Percentiles rank a stretch among this genome's conserved stretches.
Evolutionary conservation across 345 rosid species (phyloP).

Genomic region (Trapa incisa): DNA sequence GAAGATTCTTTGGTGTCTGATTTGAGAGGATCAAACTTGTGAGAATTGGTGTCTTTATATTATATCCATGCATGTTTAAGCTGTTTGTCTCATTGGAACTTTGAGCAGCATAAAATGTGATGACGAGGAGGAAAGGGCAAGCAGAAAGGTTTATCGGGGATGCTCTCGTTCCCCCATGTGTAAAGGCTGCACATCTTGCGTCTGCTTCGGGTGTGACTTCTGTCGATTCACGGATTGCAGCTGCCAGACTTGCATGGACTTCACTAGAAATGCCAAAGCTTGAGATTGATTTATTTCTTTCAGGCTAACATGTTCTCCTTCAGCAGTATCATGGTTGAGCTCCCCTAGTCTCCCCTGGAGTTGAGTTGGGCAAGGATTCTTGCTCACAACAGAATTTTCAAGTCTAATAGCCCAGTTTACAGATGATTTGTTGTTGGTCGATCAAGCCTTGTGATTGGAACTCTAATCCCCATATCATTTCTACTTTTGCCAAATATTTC

Average conservation of each 20-base stretch:
- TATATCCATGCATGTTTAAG: neutral
- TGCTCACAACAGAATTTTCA: neutral
- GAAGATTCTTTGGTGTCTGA: neutral
- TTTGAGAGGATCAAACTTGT: neutral
- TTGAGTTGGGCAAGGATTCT: neutral
- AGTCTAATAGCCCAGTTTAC: neutral
- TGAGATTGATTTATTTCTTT: conserved; percentile 12
- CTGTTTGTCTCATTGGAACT: neutral
- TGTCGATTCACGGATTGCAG: conserved; percentile 83
- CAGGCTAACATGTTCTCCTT: neutral
- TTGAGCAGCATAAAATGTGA: conserved; percentile 49
- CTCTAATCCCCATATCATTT: neutral
- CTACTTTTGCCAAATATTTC: neutral
- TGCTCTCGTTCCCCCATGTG: conserved; percentile 73
- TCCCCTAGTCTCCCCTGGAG: neutral
- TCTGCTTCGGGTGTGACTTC: conserved; percentile 83
- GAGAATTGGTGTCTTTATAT: neutral
- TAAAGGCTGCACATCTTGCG: conserved; percentile 94
- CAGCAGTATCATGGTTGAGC: neutral
- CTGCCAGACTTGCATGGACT: conserved; percentile 93
- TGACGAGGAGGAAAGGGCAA: conserved; percentile 59
- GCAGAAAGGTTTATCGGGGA: conserved; percentile 79
- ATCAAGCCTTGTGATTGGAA: neutral
- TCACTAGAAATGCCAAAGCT: conserved; percentile 51
- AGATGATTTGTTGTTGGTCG: neutral